Evolutionary conservation across 225 moss, liverwort and hornwort genomes (phyloP), one percentile per base, ranked within the genome.

Genomic region (Polytrichum commune): DNA sequence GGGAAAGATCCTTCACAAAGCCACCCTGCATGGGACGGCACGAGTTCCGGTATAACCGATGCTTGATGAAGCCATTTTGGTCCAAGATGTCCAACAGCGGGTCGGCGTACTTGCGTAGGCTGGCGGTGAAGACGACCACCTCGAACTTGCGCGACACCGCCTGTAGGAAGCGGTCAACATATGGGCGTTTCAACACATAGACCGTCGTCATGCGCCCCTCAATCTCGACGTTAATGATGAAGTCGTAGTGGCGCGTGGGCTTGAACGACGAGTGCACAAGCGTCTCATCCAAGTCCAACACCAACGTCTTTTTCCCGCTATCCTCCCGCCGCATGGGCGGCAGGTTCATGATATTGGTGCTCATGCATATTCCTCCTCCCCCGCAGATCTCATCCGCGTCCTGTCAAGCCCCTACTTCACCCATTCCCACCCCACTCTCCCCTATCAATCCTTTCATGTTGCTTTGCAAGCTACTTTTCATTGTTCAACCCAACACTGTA

Each of bases 221-320:
- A 32, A 99, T 91, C 74, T 99, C 95, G 32, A 95, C 93, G 46
- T 85, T 85, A 64, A 99, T 93, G 30, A 83, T 73, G 80, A 99
- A 99, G 79, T 99, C 95, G 66, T 93, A 95, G 74, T 89, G 78
- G 46, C 71, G 69, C 6, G 91, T 91, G 27, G 91, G 89, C 81
- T 95, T 95, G 82, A 98, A 98, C 25, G 95, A 99, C 7, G 98
- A 99, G 67, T 99, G 98, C 19, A 99, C 95, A 5, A 99, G 69
- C 1, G 98, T 99, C 75, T 99, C 98, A 63, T 99, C 98, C 29
- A 99, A 74, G 72, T 99, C 98, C 68, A 99, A 54, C 33, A 99
- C 91, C 9, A 99, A 76, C 2, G 98, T 99, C 79, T 95, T 99
- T 72, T 83, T 99, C 55, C 95, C 93, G 62, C 83, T 80, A 80